Evolutionary conservation across 208 protist species (phyloP).

Genomic region (Acanthamoeba healyi): DNA sequence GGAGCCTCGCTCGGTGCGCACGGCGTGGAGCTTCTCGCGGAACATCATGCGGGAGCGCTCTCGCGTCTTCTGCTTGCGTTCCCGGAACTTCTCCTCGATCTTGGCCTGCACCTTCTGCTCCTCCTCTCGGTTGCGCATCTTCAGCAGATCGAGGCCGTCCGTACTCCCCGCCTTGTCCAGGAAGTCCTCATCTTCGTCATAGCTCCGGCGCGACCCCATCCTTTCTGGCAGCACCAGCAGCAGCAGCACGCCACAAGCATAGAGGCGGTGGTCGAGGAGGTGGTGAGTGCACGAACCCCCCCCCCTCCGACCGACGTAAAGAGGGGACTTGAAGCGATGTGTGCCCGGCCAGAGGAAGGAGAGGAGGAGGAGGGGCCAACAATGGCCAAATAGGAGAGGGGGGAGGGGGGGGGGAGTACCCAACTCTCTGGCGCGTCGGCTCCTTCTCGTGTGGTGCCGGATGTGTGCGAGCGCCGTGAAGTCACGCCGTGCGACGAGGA

Average conservation of each 20-base stretch:
- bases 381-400: background rate
- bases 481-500: too few species aligned
- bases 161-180: background rate
- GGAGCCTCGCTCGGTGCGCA: background rate
- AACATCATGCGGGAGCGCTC: background rate
- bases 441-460: too few species aligned
- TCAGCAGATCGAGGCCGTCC: background rate
- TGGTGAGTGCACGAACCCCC: too few species aligned
- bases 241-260: too few species aligned
- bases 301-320: background rate
- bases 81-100: background rate
- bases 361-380: background rate
- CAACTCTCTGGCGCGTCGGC: too few species aligned
- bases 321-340: background rate
- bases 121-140: background rate
- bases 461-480: too few species aligned
- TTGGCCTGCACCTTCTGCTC: background rate
- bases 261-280: too few species aligned
- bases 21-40: constrained; percentile 26
- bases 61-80: background rate
- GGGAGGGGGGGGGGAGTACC: too few species aligned
- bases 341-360: too few species aligned
- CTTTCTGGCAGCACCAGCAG: too few species aligned
- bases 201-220: background rate
- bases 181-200: background rate